Base-by-base conservation (phyloP, 192 early-diverging fungal species). In the Pilaira anomala region DNA sequence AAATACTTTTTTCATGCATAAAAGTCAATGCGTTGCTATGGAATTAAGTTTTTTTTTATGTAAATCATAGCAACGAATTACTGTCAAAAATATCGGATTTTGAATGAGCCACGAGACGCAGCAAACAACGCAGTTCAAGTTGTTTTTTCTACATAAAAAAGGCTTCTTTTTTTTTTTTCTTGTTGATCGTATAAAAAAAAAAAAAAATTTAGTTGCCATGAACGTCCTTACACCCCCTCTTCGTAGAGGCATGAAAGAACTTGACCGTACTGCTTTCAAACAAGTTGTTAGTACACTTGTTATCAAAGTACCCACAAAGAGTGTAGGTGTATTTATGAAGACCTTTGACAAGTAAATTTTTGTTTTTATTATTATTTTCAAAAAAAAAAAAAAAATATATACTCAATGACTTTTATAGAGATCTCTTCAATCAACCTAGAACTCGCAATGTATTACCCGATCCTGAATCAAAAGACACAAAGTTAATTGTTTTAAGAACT, bases 391-490 rank as follows among this genome's bases (percentile, higher is more conserved):
- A 9, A 33, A 30, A 29, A 5, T 48, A 18, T 22, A 29, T 24
- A 62, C 60, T 33, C 26, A 18, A 13, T 11, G 0, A 8, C 7
- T 22, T 45, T 45, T 29, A 26, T 14, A 62, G 60, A 26, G 46
- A 62, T 21, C 16, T 63, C 13, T 40, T 63, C 29, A 63, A 63
- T 29, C 62, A 63, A 29, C 62, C 62, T 16, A 33, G 62, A 39
- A 16, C 50, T 13, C 30, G 62, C 2, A 63, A 63, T 51, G 62
- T 63, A 14, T 19, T 49, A 25, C 21, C 28, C n/a, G 62, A 63
- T 66, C 73, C 68, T 21, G 76, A 66, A 18, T 85, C 72, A 65
- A 81, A 75, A 66, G 81, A 73, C 18, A 78, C 71, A 26, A 73
- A 69, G 61, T 45, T 80, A 18, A 57, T 83, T 22, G 67, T 79